These are phyloP conservation scores for Kluyveromyces aestuarii DNA, from an alignment of 805 yeast genomes.

Conservation along the genomic window DNA sequence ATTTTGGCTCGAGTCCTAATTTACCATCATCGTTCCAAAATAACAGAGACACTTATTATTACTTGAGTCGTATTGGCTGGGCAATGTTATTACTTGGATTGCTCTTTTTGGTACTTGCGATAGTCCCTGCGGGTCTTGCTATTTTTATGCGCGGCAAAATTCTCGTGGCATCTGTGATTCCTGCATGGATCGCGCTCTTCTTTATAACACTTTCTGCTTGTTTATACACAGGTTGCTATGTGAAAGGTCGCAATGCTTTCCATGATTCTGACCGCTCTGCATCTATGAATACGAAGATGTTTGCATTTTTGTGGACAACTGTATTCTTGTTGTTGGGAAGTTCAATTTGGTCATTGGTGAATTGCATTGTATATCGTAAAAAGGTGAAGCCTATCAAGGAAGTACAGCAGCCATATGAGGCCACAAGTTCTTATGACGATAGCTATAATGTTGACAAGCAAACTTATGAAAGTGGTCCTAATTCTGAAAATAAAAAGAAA, in stretches of 20 bases:
- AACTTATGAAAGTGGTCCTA: slow-evolving; percentile 10
- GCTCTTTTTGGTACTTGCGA: slow-evolving; percentile 41
- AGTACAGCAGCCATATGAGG: neutral
- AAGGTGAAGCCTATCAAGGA: neutral
- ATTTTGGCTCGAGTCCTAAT: slow-evolving; percentile 46
- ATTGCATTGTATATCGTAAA: slow-evolving; percentile 6
- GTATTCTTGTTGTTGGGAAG: slow-evolving; percentile 14
- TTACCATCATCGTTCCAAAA: slow-evolving; percentile 47
- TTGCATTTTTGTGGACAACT: slow-evolving; percentile 54
- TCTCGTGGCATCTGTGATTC: slow-evolving; percentile 11
- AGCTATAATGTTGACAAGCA: slow-evolving; percentile 12
- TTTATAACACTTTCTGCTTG: slow-evolving; percentile 39
- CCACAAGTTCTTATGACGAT: slow-evolving; percentile 8
- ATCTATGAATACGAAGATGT: slow-evolving; percentile 37
- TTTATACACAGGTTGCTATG: slow-evolving; percentile 46
- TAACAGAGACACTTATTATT: slow-evolving; percentile 47
- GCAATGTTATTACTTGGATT: slow-evolving; percentile 54
- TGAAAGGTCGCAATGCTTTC: slow-evolving; percentile 43
- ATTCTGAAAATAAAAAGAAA: neutral
- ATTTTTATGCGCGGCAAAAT: slow-evolving; percentile 14
- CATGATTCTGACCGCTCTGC: slow-evolving; percentile 34
- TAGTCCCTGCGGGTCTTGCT: slow-evolving; percentile 30
- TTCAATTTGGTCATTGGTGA: slow-evolving; percentile 16
- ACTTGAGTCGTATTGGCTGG: slow-evolving; percentile 60
- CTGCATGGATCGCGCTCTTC: slow-evolving; percentile 32